Base-by-base conservation (phyloP, 345 rosid genomes). In the Linum trigynum region DNA sequence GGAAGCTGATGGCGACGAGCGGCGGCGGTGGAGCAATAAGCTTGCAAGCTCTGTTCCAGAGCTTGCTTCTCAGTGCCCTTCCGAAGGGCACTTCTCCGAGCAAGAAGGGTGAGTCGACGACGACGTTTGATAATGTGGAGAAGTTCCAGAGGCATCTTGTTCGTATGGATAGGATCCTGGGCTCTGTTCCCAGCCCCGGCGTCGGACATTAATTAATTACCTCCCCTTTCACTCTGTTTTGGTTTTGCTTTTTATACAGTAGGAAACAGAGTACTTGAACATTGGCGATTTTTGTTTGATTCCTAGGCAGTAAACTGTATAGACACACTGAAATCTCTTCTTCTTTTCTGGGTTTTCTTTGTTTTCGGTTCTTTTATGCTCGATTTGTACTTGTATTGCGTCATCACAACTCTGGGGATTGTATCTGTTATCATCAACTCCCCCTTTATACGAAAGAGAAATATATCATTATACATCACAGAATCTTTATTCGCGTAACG, bases 161-260 rank as follows among this genome's bases (percentile, higher is more conserved):
- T 16, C 38, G 76, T 74, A 71, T 85, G 56, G 84, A 83, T 71
- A 82, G 95, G 76, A 69, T 78, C 68, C 89, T 89, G 14, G 73
- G 61, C 15, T 89, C 98, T 15, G 92, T 89, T 69, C 98, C 98
- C 1, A 89, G 98, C 69, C 96, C 98, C 5, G 96, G 92, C 5
- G 80, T 74, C n/a, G 96, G 96, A 55, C 84, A 89, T 74, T 83
- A 69, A 57, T 7, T 48, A 12, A 2, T 42, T n/a, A 36, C 9
- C n/a, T 43, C 10, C 50, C 10, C 50, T 43, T 43, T 43, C 50
- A 23, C 50, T 1, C 50, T 43, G 50, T 43, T 43, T 43, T 48
- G 9, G 9, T 48, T 48, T 15, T 48, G 9, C 32, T 15, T 48
- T 48, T 48, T 48, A 10, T 48, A 6, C 14, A 12, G 3, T 2